phyloP scores from a whole-genome alignment of 139 green algal species.

The Closterium sp. region DNA sequence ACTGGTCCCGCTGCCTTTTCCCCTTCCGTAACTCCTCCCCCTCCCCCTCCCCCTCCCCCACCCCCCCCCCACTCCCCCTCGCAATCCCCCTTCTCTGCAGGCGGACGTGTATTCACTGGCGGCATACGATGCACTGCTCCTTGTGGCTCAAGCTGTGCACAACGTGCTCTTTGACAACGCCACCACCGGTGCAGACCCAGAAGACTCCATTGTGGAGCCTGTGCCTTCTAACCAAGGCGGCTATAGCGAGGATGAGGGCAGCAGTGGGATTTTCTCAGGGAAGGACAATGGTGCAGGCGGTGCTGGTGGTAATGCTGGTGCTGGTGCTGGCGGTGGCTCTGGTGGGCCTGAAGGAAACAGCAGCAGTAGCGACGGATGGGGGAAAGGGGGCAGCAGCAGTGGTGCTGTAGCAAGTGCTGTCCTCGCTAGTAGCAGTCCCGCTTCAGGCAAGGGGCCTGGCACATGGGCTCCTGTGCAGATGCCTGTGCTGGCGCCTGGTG shows the following conservation, averaged over 20 bases:
- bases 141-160: background rate
- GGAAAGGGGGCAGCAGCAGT: background rate
- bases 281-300: background rate
- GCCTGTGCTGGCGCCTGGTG: background rate
- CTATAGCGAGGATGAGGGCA: background rate
- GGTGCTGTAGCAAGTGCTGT: background rate
- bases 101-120: background rate
- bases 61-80: no score
- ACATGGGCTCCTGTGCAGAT: background rate
- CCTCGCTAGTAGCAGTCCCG: background rate
- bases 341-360: no score
- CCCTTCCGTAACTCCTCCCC: no score
- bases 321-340: no score
- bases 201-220: background rate
- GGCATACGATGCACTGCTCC: background rate
- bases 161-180: background rate
- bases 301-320: background rate
- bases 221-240: background rate
- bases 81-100: background rate
- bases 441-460: background rate
- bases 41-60: no score
- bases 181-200: background rate
- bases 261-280: background rate
- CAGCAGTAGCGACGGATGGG: no score
- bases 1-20: no score